phyloP scores from a whole-genome alignment of 2,329 filamentous ascomycete genomes.

The Tothia fuscella region DNA sequence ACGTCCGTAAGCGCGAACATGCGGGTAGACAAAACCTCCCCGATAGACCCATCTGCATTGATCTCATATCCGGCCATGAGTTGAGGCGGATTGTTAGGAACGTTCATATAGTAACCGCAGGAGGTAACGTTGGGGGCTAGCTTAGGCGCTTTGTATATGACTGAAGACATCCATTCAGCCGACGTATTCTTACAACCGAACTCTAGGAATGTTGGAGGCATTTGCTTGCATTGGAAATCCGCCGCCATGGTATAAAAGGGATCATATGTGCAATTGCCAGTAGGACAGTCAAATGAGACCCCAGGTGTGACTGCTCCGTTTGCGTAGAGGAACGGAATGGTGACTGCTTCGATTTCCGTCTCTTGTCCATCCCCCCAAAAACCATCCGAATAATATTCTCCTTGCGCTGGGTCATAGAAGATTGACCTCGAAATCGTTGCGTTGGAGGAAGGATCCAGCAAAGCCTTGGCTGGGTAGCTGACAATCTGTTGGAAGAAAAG shows the following conservation, averaged over 20 bases:
- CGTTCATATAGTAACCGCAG: conserved; percentile 9
- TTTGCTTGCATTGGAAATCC: conserved; percentile 8
- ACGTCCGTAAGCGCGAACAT: conserved; percentile 4
- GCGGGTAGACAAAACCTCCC: conserved; percentile 4
- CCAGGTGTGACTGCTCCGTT: not conserved
- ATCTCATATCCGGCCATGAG: conserved; percentile 11
- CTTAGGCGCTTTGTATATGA: not conserved
- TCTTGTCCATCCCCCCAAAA: not conserved
- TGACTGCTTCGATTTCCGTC: not conserved
- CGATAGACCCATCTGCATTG: not conserved
- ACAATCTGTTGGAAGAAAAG: conserved; percentile 12
- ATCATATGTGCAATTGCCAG: conserved; percentile 9
- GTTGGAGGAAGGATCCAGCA: conserved; percentile 5
- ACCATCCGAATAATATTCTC: not conserved
- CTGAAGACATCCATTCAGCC: conserved; percentile 6
- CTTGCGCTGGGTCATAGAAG: not conserved
- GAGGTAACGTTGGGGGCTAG: conserved; percentile 4
- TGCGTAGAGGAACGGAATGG: not conserved
- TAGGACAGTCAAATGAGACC: conserved; percentile 5
- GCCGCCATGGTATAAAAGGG: conserved; percentile 9
- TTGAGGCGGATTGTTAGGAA: not conserved
- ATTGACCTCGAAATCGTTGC: not conserved
- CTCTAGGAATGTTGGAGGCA: not conserved
- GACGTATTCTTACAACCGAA: conserved; percentile 1
- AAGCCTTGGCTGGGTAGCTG: not conserved